Percentiles rank a stretch among this genome's conserved stretches.
Evolutionary conservation across 768 basidiomycete genomes (phyloP).

Genomic region (Mycena chlorophos): DNA sequence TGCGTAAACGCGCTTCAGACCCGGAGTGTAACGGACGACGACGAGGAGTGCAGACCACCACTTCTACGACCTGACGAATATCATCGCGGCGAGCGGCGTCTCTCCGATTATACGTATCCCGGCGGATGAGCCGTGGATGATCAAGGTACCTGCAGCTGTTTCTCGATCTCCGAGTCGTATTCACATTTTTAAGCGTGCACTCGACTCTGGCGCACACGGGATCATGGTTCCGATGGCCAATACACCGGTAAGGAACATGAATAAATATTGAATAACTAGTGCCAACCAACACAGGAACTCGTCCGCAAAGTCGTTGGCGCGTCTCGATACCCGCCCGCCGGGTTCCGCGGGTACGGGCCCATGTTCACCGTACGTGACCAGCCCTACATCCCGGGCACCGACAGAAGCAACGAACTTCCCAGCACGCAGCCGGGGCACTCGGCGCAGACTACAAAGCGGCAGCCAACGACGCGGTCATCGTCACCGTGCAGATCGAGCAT

Average conservation of each 20-base stretch:
- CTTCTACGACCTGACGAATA: conserved; percentile 28
- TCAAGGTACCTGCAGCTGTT: conserved; percentile 34
- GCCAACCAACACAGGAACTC: conserved; percentile 16
- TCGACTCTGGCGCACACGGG: conserved; percentile 47
- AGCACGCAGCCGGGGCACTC: conserved; percentile 26
- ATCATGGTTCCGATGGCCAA: conserved; percentile 36
- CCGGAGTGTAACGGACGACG: neutral
- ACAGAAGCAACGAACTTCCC: neutral
- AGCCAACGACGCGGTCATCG: conserved; percentile 1
- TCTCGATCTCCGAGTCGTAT: neutral
- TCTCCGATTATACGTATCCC: conserved; percentile 52
- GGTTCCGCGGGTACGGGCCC: conserved; percentile 26
- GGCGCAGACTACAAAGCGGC: neutral
- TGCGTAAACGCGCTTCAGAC: neutral
- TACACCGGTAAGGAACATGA: conserved; percentile 16
- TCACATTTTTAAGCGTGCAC: conserved; percentile 31
- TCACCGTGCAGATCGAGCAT: conserved; percentile 9
- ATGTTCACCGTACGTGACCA: conserved; percentile 27
- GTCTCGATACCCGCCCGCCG: conserved; percentile 25
- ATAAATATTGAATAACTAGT: neutral
- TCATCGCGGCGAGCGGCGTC: conserved; percentile 38
- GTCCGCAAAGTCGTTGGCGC: conserved; percentile 27
- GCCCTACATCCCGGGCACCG: neutral
- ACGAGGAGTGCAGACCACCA: conserved; percentile 17
- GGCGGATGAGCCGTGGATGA: conserved; percentile 50